A percentile compares a stretch with the other conserved stretches of the same genome.
Conservation (phyloP, 2,329 filamentous ascomycete genomes). For the Fusarium buharicum region DNA sequence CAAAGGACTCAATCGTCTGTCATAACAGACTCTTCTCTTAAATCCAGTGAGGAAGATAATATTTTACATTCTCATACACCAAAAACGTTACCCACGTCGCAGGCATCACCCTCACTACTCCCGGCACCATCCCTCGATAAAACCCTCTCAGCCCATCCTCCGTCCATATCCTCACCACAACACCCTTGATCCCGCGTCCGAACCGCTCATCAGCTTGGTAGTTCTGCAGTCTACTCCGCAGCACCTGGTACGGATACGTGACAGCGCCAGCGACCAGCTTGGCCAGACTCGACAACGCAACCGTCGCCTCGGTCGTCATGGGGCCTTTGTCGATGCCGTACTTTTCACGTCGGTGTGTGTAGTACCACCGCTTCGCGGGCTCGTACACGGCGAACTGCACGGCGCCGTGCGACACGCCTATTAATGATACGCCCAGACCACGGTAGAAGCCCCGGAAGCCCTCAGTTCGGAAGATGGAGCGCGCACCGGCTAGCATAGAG, state of each 20-base stretch:
- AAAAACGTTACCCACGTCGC: conserved; percentile 97
- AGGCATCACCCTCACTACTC: conserved; percentile 89
- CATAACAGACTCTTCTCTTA: conserved; percentile 7
- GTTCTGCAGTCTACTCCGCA: conserved; percentile 87
- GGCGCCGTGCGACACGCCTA: conserved; percentile 91
- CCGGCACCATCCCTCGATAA: conserved; percentile 90
- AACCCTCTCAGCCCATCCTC: conserved; percentile 86
- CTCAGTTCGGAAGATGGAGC: conserved; percentile 74
- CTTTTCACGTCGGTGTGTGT: conserved; percentile 54
- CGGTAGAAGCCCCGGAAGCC: conserved; percentile 86
- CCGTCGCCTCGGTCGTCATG: conserved; percentile 78
- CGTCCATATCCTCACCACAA: conserved; percentile 76
- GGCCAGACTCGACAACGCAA: conserved; percentile 81
- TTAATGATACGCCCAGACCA: conserved; percentile 81
- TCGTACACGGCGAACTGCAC: conserved; percentile 98
- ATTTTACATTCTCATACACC: conserved; percentile 94
- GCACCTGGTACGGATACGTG: conserved; percentile 95
- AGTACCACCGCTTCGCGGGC: conserved; percentile 66
- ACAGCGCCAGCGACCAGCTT: conserved; percentile 90
- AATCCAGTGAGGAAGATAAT: conserved; percentile 67
- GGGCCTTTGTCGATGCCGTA: conserved; percentile 35
- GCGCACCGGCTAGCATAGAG: conserved; percentile 76
- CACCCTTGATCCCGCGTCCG: conserved; percentile 75
- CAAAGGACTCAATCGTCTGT: conserved; percentile 5
- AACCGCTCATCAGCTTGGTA: conserved; percentile 83